Base-by-base conservation (phyloP, 805 yeast genomes). In the Candida vaughaniae region DNA sequence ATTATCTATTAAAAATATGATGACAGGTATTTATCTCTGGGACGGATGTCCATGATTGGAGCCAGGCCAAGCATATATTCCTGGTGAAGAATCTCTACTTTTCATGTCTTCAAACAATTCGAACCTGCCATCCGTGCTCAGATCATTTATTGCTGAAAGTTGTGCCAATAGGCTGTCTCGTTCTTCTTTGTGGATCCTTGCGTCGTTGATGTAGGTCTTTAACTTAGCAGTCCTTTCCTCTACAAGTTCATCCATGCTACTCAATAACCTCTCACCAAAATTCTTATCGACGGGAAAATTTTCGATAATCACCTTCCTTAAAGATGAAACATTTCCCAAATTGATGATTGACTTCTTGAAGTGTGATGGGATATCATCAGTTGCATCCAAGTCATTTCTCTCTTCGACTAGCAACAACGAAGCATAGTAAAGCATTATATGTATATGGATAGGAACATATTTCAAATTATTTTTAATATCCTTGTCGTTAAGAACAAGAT, bases 401-500 rank as follows among this genome's bases (percentile, higher is more conserved):
- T 60, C 47, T 20, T 61, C 56, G 3, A 51, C 41, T 5, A 80
- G 57, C 19, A 80, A 55, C 35, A 80, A 55, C 0, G 82, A 80
- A 2, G 87, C 83, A 47, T 80, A 81, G 51, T 80, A 82, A 9
- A 80, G 58, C 86, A 82, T 81, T 35, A 82, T 71, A 51, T 80
- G 85, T 27, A 82, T 77, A 52, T 82, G 87, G n/a, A 80, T 75
- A 0, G 89, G 89, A 15, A 80, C 82, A 48, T 77, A 82, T 47
- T 70, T 71, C 41, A 82, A 60, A 31, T 78, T 76, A 6, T 69
- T 62, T 18, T 71, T 53, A 22, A 82, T 77, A 51, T 82, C 87
- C 9, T 65, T 58, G 52, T 82, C 88, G 32, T 70, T 72, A 3
- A 80, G 60, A 0, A 79, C 81, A 37, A 80, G 57, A 39, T 76